phyloP scores from a whole-genome alignment of 2,329 filamentous ascomycete species.

The Ophiostoma australiae region DNA sequence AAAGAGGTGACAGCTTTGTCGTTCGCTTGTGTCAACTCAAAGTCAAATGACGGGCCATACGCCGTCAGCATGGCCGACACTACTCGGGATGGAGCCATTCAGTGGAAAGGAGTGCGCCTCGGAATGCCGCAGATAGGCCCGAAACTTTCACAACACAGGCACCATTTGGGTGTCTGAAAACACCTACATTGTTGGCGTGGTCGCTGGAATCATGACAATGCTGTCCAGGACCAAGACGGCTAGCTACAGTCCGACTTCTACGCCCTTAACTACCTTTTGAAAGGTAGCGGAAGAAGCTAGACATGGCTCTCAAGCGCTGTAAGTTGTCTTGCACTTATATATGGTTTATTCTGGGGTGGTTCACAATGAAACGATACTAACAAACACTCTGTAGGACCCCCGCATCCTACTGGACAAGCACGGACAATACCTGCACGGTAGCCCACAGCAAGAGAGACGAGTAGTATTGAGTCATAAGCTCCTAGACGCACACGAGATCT shows the following conservation, averaged over 20 bases:
- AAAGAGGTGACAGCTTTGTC: no score
- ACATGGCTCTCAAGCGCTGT: neutral
- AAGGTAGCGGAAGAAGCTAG: neutral
- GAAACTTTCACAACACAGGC: neutral
- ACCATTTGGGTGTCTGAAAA: neutral
- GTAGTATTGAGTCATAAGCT: neutral
- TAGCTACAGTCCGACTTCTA: neutral
- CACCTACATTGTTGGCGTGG: neutral
- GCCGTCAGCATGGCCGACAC: neutral
- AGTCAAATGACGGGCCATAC: no score
- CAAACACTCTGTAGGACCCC: neutral
- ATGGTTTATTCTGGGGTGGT: neutral
- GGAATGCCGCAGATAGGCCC: neutral
- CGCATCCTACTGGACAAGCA: neutral
- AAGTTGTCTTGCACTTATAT: neutral
- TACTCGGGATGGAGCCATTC: neutral
- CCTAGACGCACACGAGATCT: neutral
- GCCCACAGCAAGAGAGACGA: neutral
- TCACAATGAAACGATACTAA: neutral
- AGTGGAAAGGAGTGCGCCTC: neutral
- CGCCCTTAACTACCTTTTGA: neutral
- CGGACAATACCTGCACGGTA: neutral
- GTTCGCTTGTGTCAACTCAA: no score
- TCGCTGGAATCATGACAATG: neutral
- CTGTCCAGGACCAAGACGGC: neutral